Percentiles rank a stretch among this genome's conserved stretches.
These are phyloP conservation scores for Paramecium octaurelia DNA, from an alignment of 73 alveolate genomes.

Conservation along the genomic window DNA sequence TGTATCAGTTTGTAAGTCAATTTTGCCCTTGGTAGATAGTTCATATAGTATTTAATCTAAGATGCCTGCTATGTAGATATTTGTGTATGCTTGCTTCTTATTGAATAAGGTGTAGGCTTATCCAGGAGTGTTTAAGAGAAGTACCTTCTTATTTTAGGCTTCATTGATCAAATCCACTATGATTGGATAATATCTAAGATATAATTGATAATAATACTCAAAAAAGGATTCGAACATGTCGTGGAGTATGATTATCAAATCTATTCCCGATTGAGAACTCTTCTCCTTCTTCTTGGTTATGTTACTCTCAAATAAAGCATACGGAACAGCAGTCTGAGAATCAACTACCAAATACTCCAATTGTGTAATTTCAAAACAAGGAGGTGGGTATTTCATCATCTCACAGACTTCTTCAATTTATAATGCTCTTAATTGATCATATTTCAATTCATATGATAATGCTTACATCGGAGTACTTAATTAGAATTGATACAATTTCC, in stretches of 20 bases:
- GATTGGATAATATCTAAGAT: not conserved
- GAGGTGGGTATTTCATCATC: not conserved
- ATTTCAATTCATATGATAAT: not conserved
- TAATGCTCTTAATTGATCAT: not conserved
- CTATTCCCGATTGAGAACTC: conserved; percentile 37
- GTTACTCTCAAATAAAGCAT: not conserved
- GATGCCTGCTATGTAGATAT: not conserved
- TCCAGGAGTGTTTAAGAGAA: conserved; percentile 28
- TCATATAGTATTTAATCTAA: conserved; percentile 16
- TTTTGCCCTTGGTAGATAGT: not conserved
- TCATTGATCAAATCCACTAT: not conserved
- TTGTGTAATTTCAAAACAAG: not conserved
- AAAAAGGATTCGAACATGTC: conserved; percentile 28
- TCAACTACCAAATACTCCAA: conserved; percentile 32
- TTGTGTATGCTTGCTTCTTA: not conserved
- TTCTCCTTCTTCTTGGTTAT: not conserved
- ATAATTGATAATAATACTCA: not conserved
- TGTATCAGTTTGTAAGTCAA: not conserved
- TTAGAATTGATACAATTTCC: not conserved
- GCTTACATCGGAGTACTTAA: conserved; percentile 47
- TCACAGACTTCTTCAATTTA: not conserved
- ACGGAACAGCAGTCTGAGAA: conserved; percentile 23
- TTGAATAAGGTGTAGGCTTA: conserved; percentile 17
- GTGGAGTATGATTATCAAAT: conserved; percentile 1
- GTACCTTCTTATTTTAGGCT: not conserved